Conservation (phyloP, 2,329 filamentous ascomycete species). For the Fusarium devonianum region DNA sequence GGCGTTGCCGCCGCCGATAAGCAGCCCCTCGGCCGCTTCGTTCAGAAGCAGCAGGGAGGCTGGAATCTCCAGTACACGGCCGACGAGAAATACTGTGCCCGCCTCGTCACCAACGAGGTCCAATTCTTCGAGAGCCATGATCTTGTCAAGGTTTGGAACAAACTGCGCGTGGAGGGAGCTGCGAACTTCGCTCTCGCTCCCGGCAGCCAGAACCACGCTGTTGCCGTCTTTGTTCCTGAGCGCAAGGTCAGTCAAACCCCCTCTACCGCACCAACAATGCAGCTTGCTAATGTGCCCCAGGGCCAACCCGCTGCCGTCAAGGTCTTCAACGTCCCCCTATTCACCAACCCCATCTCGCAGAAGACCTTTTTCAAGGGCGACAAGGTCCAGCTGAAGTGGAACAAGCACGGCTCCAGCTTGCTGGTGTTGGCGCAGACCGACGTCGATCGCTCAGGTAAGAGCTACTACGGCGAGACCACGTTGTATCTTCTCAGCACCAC, state of each 20-base stretch:
- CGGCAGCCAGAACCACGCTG: conserved; percentile 81
- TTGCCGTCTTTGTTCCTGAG: conserved; percentile 95
- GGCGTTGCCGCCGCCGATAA: conserved; percentile 67
- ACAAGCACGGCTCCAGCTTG: conserved; percentile 85
- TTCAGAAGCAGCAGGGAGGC: conserved; percentile 93
- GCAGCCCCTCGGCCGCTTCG: conserved; percentile 83
- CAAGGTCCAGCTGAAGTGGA: conserved; percentile 99
- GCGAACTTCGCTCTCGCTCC: conserved; percentile 88
- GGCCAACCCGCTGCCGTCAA: conserved; percentile 93
- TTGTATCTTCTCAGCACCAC: conserved; percentile 93
- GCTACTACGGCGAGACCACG: conserved; percentile 98
- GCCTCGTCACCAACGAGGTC: conserved; percentile 94
- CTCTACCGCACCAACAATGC: background rate
- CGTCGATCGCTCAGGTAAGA: conserved; percentile 97
- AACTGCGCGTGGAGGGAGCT: conserved; percentile 90
- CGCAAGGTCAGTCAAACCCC: conserved; percentile 71
- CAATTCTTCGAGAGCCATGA: conserved; percentile 95
- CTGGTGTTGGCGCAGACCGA: conserved; percentile 97
- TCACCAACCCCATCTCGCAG: conserved; percentile 83
- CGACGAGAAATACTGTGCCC: conserved; percentile 93
- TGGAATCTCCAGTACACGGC: conserved; percentile 98
- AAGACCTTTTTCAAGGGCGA: conserved; percentile 99
- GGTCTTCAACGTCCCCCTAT: conserved; percentile 91
- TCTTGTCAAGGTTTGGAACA: conserved; percentile 89
- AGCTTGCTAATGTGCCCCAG: conserved; percentile 53